Base-by-base conservation (phyloP, 148 eudicot genomes). In the Mesembryanthemum crystallinum region DNA sequence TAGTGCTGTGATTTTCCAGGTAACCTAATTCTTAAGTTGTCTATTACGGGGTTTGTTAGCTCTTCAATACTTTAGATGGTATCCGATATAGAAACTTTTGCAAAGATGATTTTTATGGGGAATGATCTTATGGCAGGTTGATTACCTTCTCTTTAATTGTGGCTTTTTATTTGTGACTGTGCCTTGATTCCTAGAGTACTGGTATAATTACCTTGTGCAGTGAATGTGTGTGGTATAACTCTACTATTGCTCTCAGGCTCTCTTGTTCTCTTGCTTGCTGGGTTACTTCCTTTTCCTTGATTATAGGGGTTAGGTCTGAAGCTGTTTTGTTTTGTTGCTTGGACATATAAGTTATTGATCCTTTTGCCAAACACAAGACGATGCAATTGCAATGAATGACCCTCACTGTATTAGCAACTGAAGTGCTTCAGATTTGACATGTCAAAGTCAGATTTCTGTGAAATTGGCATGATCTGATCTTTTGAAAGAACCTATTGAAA, bases 1-100 rank as follows among this genome's bases (percentile, higher is more conserved):
- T 94, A 74, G 89, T 74, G 39, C 23, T 39, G 5, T 52, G 47
- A 9, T 37, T 63, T 67, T 17, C 25, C 60, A 62, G 80, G 80
- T 81, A 73, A 52, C 15, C 27, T 66, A 32, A 13, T 71, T 65
- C 64, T 24, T 32, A 27, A 47, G 35, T 69, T 18, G 37, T 24
- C 10, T 69, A 11, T 64, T 35, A 2, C 39, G 39, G 39, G 39
- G 4, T 35, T 45, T 45, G 49, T 12, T 45, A 45, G 13, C 9
- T 45, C 49, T 45, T 45, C 12, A 10, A 2, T 45, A 12, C 49
- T 8, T 45, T 45, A 6, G 14, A 45, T 8, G 12, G 14, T 45
- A 45, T 45, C 49, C 49, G 9, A 45, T 45, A 12, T 45, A 45
- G 49, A 7, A 1, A 45, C 49, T 45, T 54, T 54, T 54, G n/a